Conservation (phyloP, 1,284 basidiomycete genomes). For the Moesziomyces parantarcticus region DNA sequence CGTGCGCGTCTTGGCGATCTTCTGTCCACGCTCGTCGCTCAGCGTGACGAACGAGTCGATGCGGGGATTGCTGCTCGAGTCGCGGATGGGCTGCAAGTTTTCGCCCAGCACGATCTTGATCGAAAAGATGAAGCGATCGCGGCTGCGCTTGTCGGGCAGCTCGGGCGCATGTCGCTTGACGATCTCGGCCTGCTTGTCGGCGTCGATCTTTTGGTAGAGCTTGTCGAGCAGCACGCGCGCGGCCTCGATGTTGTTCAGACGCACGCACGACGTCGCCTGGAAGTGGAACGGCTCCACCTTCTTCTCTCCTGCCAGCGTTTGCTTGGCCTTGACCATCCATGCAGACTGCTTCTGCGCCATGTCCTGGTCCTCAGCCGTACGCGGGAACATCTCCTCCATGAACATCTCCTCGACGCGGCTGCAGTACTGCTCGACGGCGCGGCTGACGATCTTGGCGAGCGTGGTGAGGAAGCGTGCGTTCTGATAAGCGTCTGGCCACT, state of each 20-base stretch:
- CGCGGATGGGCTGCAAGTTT: constrained; percentile 55
- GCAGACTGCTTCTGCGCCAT: constrained; percentile 75
- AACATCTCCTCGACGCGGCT: constrained; percentile 87
- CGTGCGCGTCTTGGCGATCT: constrained; percentile 92
- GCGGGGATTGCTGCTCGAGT: constrained; percentile 40
- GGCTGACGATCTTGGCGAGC: constrained; percentile 81
- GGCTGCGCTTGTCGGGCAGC: constrained; percentile 68
- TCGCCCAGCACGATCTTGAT: constrained; percentile 83
- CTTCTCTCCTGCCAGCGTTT: constrained; percentile 82
- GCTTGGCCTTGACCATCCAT: constrained; percentile 92
- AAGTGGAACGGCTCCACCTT: constrained; percentile 95
- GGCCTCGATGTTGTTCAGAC: constrained; percentile 96
- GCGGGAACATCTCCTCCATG: constrained; percentile 91
- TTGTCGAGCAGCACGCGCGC: constrained; percentile 89
- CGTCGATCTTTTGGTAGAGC: constrained; percentile 90
- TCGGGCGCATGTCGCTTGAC: constrained; percentile 68
- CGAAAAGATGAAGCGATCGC: constrained; percentile 81
- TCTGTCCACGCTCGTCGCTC: constrained; percentile 88
- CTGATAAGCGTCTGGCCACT: constrained; percentile 91
- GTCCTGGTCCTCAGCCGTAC: constrained; percentile 70
- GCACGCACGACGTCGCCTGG: constrained; percentile 86
- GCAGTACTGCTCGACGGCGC: constrained; percentile 92
- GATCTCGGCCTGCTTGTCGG: constrained; percentile 83
- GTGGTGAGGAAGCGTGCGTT: constrained; percentile 88
- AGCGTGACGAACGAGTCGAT: constrained; percentile 91